phyloP scores from a whole-genome alignment of 129 eudicot species.

The Sambucus nigra region DNA sequence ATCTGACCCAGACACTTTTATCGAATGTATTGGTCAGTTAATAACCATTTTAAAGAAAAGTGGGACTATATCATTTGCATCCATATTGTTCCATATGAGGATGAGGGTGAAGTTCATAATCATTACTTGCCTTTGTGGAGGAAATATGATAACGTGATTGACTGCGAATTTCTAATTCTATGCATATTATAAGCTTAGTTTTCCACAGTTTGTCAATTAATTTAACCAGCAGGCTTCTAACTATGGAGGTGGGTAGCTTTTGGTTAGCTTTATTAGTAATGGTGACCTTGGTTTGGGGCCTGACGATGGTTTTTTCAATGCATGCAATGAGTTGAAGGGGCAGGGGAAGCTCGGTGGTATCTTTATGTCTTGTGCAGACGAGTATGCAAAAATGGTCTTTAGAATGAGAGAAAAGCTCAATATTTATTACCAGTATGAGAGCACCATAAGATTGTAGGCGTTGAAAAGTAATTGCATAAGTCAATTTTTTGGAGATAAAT shows the following conservation, averaged over 20 bases:
- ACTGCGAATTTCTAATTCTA: constrained; percentile 57
- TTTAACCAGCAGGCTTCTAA: constrained; percentile 3
- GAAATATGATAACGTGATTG: constrained; percentile 39
- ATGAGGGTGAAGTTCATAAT: constrained; percentile 28
- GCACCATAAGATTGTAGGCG: too few relatives aligned
- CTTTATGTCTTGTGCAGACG: constrained; percentile 24
- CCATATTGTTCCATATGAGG: constrained; percentile 53
- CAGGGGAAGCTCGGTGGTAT: constrained; percentile 14
- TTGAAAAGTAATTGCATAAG: too few relatives aligned
- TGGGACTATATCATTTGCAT: constrained; percentile 30
- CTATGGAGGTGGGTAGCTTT: constrained; percentile 18
- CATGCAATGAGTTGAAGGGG: constrained; percentile 13
- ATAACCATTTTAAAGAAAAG: constrained; percentile 33
- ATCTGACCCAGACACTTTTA: constrained; percentile 23
- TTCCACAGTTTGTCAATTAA: constrained; percentile 16
- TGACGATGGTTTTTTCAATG: constrained; percentile 7
- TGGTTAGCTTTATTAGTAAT: constrained; percentile 9
- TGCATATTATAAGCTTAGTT: constrained; percentile 29
- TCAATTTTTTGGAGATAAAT: too few relatives aligned
- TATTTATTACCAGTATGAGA: neutral
- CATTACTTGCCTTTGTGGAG: constrained; percentile 42
- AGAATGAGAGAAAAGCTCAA: constrained; percentile 4
- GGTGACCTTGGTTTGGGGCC: constrained; percentile 14
- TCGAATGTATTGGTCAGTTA: constrained; percentile 46
- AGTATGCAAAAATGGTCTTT: neutral